Evolutionary conservation across 2,329 filamentous ascomycete species (phyloP).

Genomic region (Trichoderma sp.): DNA sequence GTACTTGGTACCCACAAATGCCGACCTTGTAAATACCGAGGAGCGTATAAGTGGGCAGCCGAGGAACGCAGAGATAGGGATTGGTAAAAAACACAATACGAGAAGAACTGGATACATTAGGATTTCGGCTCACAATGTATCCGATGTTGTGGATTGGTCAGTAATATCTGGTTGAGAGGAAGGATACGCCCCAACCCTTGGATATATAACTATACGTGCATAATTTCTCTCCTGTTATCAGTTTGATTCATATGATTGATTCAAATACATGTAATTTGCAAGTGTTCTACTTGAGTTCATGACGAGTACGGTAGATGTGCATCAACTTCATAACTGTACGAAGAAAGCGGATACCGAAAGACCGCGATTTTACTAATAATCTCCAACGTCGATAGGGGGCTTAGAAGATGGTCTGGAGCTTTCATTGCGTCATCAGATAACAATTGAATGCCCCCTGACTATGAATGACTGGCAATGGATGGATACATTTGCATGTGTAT

Average conservation of each 20-base stretch:
- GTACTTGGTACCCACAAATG: background rate
- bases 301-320: background rate
- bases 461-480: background rate
- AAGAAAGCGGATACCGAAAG: background rate
- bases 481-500: background rate
- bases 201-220: background rate
- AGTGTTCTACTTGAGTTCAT: background rate
- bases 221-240: background rate
- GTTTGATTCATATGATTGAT: background rate
- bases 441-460: background rate
- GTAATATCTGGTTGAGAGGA: background rate
- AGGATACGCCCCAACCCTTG: background rate
- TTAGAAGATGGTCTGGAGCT: background rate
- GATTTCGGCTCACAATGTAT: background rate
- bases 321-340: background rate
- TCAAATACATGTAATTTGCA: background rate
- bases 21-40: background rate
- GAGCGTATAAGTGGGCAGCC: background rate
- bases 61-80: background rate
- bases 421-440: background rate
- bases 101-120: background rate
- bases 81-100: background rate
- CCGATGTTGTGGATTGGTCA: background rate
- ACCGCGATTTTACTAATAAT: background rate
- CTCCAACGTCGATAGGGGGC: background rate